Base-by-base conservation (phyloP, 352 stramenopile genomes). In the Phytophthora citricola region DNA sequence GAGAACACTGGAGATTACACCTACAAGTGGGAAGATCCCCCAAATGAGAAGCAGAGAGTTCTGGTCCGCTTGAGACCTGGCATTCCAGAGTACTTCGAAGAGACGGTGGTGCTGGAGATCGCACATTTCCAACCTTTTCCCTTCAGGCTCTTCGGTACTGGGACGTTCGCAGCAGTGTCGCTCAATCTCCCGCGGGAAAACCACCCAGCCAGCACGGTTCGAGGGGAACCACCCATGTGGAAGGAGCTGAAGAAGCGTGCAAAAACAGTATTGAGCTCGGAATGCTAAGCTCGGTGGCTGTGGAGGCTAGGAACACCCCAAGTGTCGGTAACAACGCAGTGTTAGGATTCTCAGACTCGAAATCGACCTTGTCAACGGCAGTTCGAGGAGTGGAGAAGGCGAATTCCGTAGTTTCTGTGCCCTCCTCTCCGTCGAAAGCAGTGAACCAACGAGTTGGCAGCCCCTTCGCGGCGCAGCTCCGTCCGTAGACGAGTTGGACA, bases 121-220 rank as follows among this genome's bases (percentile, higher is more conserved):
- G 96, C 93, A 4, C 95, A 99, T 68, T 98, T 99, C 60, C 84
- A 98, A 49, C 94, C 96, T 2, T 75, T 99, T 14, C 81, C 83
- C 31, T 94, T 98, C 46, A 90, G 91, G 17, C 48, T 98, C 6
- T 93, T 89, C 52, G 94, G 92, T 1, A 74, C 78, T 47, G 95
- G 93, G 5, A 97, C 97, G 11, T 98, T 98, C 69, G 78, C 96
- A 4, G 81, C 89, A 17, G 88, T 98, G n/a, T 79, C 75, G 3
- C 81, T 97, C 26, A 95, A 90, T 51, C 77, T 99, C 24, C 96
- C 95, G 5, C 86, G 94, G 10, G 88, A 93, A 54, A 76, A 63
- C 22, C 85, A 95, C 9, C 67, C 83, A 1, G 70, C 76, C 7
- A 89, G 81, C 53, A 73, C 61, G 8, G 75, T 93, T 44, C 51